Evolutionary conservation across 139 green algal genomes (phyloP), one percentile per base, ranked within the genome.

Genomic region (Haematococcus lacustris): DNA sequence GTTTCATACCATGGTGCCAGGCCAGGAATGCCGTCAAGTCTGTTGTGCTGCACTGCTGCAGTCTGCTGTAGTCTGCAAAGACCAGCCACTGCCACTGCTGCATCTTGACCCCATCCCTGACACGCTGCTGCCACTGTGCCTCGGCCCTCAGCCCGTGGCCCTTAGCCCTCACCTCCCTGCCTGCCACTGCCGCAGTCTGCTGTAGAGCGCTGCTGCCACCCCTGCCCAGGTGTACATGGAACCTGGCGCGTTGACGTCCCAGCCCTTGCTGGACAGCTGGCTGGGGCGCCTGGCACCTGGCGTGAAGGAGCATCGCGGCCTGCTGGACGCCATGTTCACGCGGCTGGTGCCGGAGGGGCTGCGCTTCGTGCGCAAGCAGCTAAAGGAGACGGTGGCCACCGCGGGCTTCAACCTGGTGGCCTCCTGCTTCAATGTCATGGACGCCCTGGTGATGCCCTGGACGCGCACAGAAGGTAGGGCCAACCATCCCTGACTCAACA

Each of bases 221-320:
- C n/a, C n/a, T n/a, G n/a, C 53, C 4, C 53, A 64, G 53, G 53
- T 94, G 28, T 94, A 93, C 82, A 87, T 95, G 84, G 90, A 95
- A 74, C 89, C 90, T 37, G 76, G 72, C 6, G 78, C 88, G 1
- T 74, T 93, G 66, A 88, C 88, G 34, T 60, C 89, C 23, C 76
- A 89, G 60, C 86, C 90, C 21, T 77, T 93, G 51, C 78, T 92
- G 33, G 57, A 73, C 25, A 88, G 76, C 28, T 95, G 89, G 87
- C 79, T 94, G 37, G 66, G 68, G 4, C 57, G 62, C 3, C 79
- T 95, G 70, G 80, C 85, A 3, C 23, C 68, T 7, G 75, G 71
- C 33, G 71, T 76, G 38, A 38, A 34, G 17, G 68, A 75, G 41
- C 53, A 86, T 33, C 35, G 41, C 3, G 74, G 47, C 13, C 4